Base-by-base conservation (phyloP, 805 yeast genomes). In the Kuraishia piskuri region DNA sequence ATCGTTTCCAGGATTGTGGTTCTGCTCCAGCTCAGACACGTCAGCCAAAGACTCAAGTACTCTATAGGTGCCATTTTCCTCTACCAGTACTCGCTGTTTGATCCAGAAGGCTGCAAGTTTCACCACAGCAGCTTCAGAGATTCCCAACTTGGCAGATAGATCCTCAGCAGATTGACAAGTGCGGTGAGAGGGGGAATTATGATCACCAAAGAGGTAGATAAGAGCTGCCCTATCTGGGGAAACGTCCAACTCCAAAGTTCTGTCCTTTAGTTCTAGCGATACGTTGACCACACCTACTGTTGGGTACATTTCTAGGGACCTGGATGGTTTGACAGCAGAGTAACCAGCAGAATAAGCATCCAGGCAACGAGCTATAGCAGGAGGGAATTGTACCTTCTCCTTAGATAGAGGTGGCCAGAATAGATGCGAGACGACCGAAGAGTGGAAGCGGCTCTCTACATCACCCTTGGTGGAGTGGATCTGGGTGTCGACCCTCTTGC, bases 381-480 rank as follows among this genome's bases (percentile, higher is more conserved):
- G 40, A 31, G 40, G 40, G 40, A 12, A 31, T 31, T 60, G 63
- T 58, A 82, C 76, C n/a, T 64, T 61, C 31, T 73, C 74, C 5
- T 69, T 66, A 25, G 72, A 61, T n/a, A 78, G 61, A 3, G 74
- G 70, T 0, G 91, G 89, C 99, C 99, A 92, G 64, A 83, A 92
- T 20, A 87, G 66, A 56, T 86, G 80, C 1, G 97, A 90, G 10
- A 92, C 68, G 20, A 90, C 74, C 2, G 85, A 74, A 0, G 88
- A 79, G 52, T 79, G 80, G 31, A 84, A 70, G 1, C 56, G 55
- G 4, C 59, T 54, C 14, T 67, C 57, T 49, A 61, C 52, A 24
- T 57, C 47, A 21, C 51, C 17, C 52, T 64, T 56, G 45, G 54
- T 23, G 0, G 45, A 26, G 52, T 72, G 76, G 19, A 80, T 68